These are phyloP conservation scores for Sporobolomyces phaffii DNA, from an alignment of 768 basidiomycete species.

Conservation along the genomic window DNA sequence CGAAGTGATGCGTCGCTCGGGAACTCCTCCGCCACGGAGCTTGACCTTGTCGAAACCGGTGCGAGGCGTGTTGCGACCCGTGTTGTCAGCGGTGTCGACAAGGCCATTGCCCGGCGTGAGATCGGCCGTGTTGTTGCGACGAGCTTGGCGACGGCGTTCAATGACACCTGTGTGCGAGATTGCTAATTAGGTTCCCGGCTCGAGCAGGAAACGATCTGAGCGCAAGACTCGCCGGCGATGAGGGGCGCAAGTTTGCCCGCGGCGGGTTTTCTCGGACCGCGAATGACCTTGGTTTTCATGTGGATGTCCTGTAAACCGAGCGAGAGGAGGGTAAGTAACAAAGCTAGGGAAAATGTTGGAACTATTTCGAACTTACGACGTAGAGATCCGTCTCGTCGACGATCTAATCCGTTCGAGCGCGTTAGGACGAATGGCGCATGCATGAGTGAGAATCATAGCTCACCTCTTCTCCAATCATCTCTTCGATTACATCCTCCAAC, in stretches of 20 bases:
- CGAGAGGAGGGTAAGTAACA: not conserved
- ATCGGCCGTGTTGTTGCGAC: conserved; percentile 26
- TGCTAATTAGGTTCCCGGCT: too few species aligned
- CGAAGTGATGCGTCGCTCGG: conserved; percentile 22
- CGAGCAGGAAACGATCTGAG: not conserved
- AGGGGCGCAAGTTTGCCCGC: conserved; percentile 39
- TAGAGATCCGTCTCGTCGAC: conserved; percentile 41
- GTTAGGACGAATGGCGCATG: too few species aligned
- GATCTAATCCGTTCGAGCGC: conserved; percentile 30
- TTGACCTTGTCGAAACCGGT: conserved; percentile 21
- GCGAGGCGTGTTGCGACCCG: conserved; percentile 5
- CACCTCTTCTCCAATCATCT: conserved; percentile 93
- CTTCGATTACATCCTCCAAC: conserved; percentile 52
- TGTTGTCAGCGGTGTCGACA: not conserved
- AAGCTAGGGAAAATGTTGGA: not conserved
- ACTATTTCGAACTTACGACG: not conserved
- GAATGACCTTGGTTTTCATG: conserved; percentile 41
- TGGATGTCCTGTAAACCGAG: conserved; percentile 35
- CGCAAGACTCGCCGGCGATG: conserved; percentile 35
- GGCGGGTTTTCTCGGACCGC: conserved; percentile 36
- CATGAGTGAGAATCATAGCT: too few species aligned
- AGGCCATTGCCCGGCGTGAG: not conserved
- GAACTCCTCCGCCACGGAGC: conserved; percentile 18
- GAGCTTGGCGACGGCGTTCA: conserved; percentile 32
- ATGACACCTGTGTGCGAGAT: conserved; percentile 21